phyloP scores from a whole-genome alignment of 495 filamentous ascomycete genomes.

The Penicillium soppii region DNA sequence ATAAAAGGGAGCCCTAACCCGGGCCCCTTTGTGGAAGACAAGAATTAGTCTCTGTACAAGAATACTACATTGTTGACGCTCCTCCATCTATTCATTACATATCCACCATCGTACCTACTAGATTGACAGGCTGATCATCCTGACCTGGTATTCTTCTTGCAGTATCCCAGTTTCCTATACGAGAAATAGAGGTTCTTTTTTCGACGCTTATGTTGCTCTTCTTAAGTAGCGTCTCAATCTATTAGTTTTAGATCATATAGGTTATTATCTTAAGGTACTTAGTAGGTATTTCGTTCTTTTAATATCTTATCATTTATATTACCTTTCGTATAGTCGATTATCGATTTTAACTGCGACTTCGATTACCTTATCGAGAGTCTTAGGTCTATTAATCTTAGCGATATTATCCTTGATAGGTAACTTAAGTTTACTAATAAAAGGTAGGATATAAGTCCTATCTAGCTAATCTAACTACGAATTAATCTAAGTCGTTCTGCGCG shows the following conservation, averaged over 20 bases:
- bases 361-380: background rate
- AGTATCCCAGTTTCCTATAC: too few species aligned
- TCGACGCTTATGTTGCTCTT: background rate
- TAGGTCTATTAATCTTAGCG: background rate
- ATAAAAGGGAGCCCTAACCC: too few species aligned
- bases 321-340: background rate
- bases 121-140: too few species aligned
- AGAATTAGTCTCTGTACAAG: too few species aligned
- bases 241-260: background rate
- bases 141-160: too few species aligned
- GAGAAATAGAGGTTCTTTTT: too few species aligned
- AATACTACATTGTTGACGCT: too few species aligned
- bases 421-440: too few species aligned
- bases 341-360: background rate
- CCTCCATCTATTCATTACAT: too few species aligned
- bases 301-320: background rate
- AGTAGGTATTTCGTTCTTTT: background rate
- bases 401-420: background rate
- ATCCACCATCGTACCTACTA: too few species aligned
- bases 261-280: background rate
- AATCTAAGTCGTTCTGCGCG: too few species aligned
- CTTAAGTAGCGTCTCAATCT: background rate
- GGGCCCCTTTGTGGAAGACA: too few species aligned
- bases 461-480: background rate
- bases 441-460: background rate